phyloP scores from a whole-genome alignment of 2,329 filamentous ascomycete species.

The Phialophora macrospora region DNA sequence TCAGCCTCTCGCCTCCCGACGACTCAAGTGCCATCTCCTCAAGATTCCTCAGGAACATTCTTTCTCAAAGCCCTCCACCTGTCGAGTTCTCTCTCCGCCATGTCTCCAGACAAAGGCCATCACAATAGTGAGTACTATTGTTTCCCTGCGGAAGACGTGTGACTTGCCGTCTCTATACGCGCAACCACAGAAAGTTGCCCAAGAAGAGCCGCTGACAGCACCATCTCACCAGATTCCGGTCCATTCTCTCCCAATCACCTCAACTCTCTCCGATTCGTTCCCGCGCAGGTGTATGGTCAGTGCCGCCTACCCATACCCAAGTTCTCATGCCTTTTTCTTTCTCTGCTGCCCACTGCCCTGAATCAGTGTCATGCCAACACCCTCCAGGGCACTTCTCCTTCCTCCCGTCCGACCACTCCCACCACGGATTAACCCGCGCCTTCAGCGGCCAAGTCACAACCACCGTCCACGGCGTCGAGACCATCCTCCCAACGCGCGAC shows the following conservation, averaged over 20 bases:
- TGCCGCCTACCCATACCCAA: not conserved
- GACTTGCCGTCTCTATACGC: not conserved
- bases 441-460: slow-evolving; percentile 21
- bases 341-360: not conserved
- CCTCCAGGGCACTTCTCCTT: not conserved
- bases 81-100: not conserved
- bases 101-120: not conserved
- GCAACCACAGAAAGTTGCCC: not conserved
- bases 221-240: slow-evolving; percentile 12
- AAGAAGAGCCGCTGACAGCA: slow-evolving; percentile 12
- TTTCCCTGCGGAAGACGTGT: not conserved
- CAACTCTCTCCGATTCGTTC: not conserved
- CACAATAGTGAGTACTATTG: not conserved
- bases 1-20: not conserved
- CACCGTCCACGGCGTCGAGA: slow-evolving; percentile 23
- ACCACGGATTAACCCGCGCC: slow-evolving; percentile 15
- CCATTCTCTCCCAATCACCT: not conserved
- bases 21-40: not conserved
- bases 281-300: not conserved
- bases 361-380: not conserved
- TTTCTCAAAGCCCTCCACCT: not conserved
- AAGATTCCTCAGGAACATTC: not conserved
- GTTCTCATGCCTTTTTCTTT: not conserved
- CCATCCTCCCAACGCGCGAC: slow-evolving; percentile 23
- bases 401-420: not conserved